Percentiles rank a stretch among this genome's conserved stretches.
Conservation (phyloP, 148 eudicot genomes). For the Selenicereus undatus region DNA sequence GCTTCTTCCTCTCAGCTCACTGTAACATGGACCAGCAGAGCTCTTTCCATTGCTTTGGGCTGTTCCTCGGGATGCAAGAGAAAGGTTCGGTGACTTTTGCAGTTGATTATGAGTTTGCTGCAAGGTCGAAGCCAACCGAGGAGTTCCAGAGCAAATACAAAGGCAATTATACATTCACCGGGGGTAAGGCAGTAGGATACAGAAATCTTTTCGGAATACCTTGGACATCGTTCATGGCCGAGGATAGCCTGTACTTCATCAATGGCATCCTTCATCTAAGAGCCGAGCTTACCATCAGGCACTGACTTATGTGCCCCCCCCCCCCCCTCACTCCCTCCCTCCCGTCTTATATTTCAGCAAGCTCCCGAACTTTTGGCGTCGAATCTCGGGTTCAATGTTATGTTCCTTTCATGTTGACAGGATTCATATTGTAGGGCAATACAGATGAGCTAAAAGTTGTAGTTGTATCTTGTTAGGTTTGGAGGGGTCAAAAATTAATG, state of each 20-base stretch:
- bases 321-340: not conserved
- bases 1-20: constrained; percentile 86
- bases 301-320: constrained; percentile 23
- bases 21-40: constrained; percentile 95
- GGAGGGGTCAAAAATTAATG: constrained; percentile 4
- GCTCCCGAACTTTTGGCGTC: not conserved
- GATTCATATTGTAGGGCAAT: constrained; percentile 12
- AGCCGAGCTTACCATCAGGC: constrained; percentile 85
- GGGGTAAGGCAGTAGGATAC: constrained; percentile 91
- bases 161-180: constrained; percentile 83
- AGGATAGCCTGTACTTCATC: constrained; percentile 83
- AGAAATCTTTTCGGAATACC: constrained; percentile 78
- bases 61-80: constrained; percentile 91
- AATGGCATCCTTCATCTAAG: constrained; percentile 70
- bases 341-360: constrained; percentile 3
- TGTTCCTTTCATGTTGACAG: constrained; percentile 6
- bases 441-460: constrained; percentile 11
- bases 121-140: constrained; percentile 71
- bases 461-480: constrained; percentile 9
- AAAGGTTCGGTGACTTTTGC: constrained; percentile 82
- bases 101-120: constrained; percentile 86
- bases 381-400: constrained; percentile 12
- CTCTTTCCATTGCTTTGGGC: constrained; percentile 79
- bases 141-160: constrained; percentile 81
- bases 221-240: constrained; percentile 85